Base-by-base conservation (phyloP, 2,329 filamentous ascomycete genomes). In the Fusarium incarnatum region DNA sequence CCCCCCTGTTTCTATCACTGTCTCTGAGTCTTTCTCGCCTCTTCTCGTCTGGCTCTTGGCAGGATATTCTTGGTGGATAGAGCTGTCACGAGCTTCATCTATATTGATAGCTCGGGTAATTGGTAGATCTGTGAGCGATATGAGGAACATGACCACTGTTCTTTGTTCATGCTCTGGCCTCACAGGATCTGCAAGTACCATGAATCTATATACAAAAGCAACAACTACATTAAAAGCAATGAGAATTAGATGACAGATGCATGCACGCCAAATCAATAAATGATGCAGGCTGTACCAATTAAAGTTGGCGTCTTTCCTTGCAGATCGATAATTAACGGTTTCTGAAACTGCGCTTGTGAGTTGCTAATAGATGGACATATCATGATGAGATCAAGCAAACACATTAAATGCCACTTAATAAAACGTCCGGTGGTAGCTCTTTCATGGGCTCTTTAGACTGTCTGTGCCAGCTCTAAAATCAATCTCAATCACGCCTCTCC, bases 321-420 rank as follows among this genome's bases (percentile, higher is more conserved):
- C 37, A 49, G 20, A 60, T 47, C 42, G 47, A 40, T 56, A 55
- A 46, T 69, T 61, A 55, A 59, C 44, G 59, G 54, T 46, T 61
- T 70, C 52, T 69, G 68, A 70, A 70, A 70, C 68, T 53, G 46
- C 67, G 55, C 68, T 64, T 68, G 50, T 34, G 34, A 37, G 23
- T 55, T 55, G 30, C 64, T 55, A 57, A 23, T 25, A 23, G 20
- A 44, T 16, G 41, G 22, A 16, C 22, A 23, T n/a, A 44, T 60
- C 58, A 64, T 63, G 48, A 60, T 64, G 63, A 71, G 54, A 64
- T 64, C 54, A 56, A 48, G 23, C 9, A 27, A 18, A 11, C 28
- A 16, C 54, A 56, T 40, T 47, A 8, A 50, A 49, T 55, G 48
- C 47, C 60, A 67, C 37, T 48, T 61, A 61, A 37, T 49, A 59